Base-by-base conservation (phyloP, 2,329 filamentous ascomycete genomes). In the Cladosporium halotolerans region DNA sequence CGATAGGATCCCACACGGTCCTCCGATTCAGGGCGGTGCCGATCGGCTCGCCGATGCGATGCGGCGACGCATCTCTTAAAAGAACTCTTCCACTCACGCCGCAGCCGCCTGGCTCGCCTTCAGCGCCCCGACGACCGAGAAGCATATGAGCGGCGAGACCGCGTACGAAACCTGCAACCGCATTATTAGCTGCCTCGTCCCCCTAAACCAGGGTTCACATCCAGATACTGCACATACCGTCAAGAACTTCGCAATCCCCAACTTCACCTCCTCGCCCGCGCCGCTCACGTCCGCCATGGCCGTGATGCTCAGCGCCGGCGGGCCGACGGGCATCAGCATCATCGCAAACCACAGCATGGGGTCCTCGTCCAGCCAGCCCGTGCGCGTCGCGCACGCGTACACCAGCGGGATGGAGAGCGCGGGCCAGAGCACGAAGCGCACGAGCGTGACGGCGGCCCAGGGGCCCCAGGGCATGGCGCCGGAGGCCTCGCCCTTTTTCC, bases 341-440 rank as follows among this genome's bases (percentile, higher is more conserved):
- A 82, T 75, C 3, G 70, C 73, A 61, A 86, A 86, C 82, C 82
- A 86, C 32, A 87, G 67, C 58, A 86, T 79, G 0, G 82, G 82
- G 62, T 87, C 84, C 3, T 71, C 60, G 3, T 73, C 72, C 2
- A 87, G 62, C 2, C 80, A 38, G 0, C 60, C 58, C 0, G 82
- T 84, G 51, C 72, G 74, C 2, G 72, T 75, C 0, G 79, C 81
- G 6, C 86, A 62, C 0, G 66, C 60, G 59, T 79, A 85, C 7
- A 86, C 74, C 2, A 79, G 33, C 0, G 71, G 70, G 32, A 86
- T 81, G 47, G 52, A 56, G 32, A 65, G 56, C 16, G 66, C 54
- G 4, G 83, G 82, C 83, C 83, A 86, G 0, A 85, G 36, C 8
- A 85, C 61, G 58, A 86, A 83, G 8, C 84, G 71, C 3, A 84